phyloP scores from a whole-genome alignment of 169 alveolate species.

The Hepatocystis sp. region DNA sequence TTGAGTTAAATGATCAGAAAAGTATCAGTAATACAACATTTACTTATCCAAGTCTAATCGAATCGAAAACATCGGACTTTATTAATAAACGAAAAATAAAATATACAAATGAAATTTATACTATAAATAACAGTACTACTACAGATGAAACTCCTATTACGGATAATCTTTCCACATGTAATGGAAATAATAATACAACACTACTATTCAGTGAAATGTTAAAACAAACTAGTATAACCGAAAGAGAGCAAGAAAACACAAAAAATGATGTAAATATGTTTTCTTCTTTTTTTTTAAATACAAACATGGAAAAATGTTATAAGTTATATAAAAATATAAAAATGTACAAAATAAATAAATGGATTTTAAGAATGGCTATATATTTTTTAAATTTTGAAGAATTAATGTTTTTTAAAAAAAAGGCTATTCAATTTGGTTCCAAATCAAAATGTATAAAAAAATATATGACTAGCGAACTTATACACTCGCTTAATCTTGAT shows the following conservation, averaged over 20 bases:
- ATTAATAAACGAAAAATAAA: too few relatives aligned
- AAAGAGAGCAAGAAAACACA: background rate
- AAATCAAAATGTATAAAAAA: constrained; percentile 59
- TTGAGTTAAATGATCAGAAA: background rate
- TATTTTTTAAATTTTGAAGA: constrained; percentile 67
- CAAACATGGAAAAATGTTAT: constrained; percentile 17
- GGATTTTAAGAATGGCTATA: constrained; percentile 83
- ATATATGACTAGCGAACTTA: too few relatives aligned
- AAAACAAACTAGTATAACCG: too few relatives aligned
- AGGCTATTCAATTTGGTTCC: constrained; percentile 86
- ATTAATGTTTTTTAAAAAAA: constrained; percentile 80
- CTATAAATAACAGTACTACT: too few relatives aligned
- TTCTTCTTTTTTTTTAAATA: background rate
- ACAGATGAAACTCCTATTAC: too few relatives aligned
- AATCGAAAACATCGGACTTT: too few relatives aligned
- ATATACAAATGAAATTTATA: too few relatives aligned
- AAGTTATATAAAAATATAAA: constrained; percentile 11
- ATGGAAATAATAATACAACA: too few relatives aligned
- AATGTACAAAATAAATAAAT: constrained; percentile 73
- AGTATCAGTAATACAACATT: background rate
- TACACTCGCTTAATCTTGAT: too few relatives aligned
- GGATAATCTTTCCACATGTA: too few relatives aligned
- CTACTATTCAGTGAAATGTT: too few relatives aligned
- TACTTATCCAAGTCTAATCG: too few relatives aligned
- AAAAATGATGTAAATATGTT: background rate